Evolutionary conservation across 345 rosid genomes (phyloP), one percentile per base, ranked within the genome.

Genomic region (Crucihimalaya himalaica): DNA sequence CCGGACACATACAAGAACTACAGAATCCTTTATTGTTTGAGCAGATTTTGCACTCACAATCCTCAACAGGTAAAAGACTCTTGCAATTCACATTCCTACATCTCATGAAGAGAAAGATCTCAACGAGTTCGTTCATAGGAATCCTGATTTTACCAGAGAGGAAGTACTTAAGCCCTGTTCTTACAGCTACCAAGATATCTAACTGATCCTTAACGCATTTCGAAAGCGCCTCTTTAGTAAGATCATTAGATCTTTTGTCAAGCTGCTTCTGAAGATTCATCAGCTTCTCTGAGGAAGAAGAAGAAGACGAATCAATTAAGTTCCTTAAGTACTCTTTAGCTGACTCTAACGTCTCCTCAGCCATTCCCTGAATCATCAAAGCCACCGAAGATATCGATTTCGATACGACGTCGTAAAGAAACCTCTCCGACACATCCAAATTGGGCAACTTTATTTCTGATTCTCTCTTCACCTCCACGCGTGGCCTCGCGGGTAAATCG

Each of bases 41-140:
- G 82, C 98, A 93, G 53, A 91, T 84, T 74, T 89, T 91, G 81
- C 98, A 93, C 47, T 93, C 98, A 53, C 98, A 93, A 46, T 93
- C 98, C 39, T 93, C 98, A 70, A 93, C 89, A 4, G 97, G 98
- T 73, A 93, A 83, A 16, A 84, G 12, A 55, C 85, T 85, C 78
- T 83, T 89, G 77, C 98, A 93, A 51, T 84, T 88, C 80, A 87
- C 78, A 78, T 94, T 94, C 87, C 84, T 88, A 63, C 98, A 94
- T 79, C 91, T 88, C 84, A 51, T 39, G 64, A 80, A 86, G 73
- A 86, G 78, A 86, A 86, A 94, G 66, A 89, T 87, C 81, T 94
- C 98, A 12, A 88, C 75, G 76, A 94, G 57, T 76, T 94, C 93
- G 27, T 52, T 72, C 52, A 68, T 29, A 5, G 96, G 88, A 70